Conservation (phyloP, 768 basidiomycete genomes). For the Amylocystis lapponica region DNA sequence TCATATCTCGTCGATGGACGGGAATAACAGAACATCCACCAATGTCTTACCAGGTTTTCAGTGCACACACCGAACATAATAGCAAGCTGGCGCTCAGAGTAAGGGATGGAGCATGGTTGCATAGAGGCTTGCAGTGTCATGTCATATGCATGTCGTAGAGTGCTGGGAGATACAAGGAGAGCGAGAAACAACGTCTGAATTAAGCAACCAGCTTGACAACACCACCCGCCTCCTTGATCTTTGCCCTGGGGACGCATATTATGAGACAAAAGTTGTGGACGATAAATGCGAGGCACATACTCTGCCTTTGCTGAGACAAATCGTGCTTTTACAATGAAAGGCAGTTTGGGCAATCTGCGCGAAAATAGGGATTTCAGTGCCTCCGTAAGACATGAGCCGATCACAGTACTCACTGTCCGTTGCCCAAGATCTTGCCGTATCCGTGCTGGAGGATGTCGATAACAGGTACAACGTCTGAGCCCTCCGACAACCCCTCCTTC, state of each 20-base stretch:
- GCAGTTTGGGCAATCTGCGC: constrained; percentile 73
- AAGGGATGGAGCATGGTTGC: constrained; percentile 21
- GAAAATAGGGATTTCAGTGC: not conserved
- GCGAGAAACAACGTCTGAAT: constrained; percentile 24
- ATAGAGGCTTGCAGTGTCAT: constrained; percentile 23
- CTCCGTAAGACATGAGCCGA: constrained; percentile 2
- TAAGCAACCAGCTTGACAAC: constrained; percentile 92
- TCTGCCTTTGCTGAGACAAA: constrained; percentile 88
- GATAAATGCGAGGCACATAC: constrained; percentile 42
- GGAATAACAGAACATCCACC: no score
- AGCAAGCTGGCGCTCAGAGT: no score
- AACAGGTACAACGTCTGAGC: constrained; percentile 86
- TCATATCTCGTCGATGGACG: no score
- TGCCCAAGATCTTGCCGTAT: constrained; percentile 93
- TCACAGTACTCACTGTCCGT: constrained; percentile 63
- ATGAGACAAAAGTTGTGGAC: no score
- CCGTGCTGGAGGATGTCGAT: constrained; percentile 83
- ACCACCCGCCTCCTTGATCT: constrained; percentile 92
- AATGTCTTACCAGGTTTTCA: no score
- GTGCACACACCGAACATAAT: no score
- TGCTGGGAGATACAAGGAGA: constrained; percentile 15
- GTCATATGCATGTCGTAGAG: constrained; percentile 25
- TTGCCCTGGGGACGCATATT: constrained; percentile 39
- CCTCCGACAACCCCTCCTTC: constrained; percentile 68
- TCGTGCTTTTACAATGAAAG: constrained; percentile 98